Evolutionary conservation across 2,329 filamentous ascomycete species (phyloP).

Genomic region (Zopfia rhizophila): DNA sequence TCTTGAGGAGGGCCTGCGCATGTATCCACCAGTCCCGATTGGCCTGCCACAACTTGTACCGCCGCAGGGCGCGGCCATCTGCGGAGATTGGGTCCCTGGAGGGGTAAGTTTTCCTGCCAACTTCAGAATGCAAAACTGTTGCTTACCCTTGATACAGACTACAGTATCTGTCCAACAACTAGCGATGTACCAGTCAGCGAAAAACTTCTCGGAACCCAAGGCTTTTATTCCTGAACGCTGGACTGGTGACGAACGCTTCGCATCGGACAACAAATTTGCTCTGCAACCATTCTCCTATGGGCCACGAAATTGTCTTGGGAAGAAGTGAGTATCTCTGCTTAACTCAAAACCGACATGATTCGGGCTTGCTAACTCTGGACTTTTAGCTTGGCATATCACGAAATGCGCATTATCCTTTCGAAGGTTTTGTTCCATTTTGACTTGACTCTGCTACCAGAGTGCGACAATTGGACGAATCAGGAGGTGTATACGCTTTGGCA

Average conservation of each 20-base stretch:
- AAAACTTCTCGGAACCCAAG: constrained; percentile 32
- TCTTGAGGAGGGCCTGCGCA: constrained; percentile 46
- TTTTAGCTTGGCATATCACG: constrained; percentile 35
- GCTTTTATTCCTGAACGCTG: constrained; percentile 41
- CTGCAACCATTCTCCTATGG: constrained; percentile 34
- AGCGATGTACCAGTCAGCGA: constrained; percentile 26
- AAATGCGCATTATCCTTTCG: constrained; percentile 32
- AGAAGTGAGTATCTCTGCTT: constrained; percentile 34
- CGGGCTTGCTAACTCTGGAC: constrained; percentile 10
- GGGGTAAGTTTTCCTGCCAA: constrained; percentile 15
- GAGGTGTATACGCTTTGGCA: constrained; percentile 44
- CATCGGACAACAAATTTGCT: constrained; percentile 18
- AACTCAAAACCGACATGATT: background rate
- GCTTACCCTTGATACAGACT: constrained; percentile 21
- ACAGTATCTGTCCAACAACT: constrained; percentile 18
- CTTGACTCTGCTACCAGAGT: constrained; percentile 12
- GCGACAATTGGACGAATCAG: constrained; percentile 29
- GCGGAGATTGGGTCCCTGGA: constrained; percentile 44
- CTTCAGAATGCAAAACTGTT: too few relatives aligned
- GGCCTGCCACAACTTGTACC: constrained; percentile 44
- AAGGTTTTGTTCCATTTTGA: constrained; percentile 31
- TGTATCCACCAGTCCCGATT: constrained; percentile 50
- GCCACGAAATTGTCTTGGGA: constrained; percentile 36
- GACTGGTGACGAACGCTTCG: constrained; percentile 29
- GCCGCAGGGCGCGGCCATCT: constrained; percentile 40